Conservation (phyloP, 2,329 filamentous ascomycete genomes). For the Thermoascus crustaceus region DNA sequence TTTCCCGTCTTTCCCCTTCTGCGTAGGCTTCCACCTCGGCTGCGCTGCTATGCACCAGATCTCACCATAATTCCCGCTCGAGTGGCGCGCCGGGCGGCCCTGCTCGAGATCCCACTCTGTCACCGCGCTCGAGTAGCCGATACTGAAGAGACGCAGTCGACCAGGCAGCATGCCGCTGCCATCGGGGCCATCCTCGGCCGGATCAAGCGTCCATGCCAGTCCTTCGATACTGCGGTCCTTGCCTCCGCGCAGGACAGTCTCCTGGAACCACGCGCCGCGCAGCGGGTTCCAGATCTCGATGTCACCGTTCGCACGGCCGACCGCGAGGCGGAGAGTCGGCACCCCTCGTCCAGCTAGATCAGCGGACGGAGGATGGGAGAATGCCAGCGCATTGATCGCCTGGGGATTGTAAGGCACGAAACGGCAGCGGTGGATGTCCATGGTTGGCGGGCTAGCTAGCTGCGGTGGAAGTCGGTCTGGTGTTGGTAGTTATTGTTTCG, state of each 20-base stretch:
- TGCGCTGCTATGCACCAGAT: conserved; percentile 95
- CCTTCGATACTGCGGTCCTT: conserved; percentile 83
- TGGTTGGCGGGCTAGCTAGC: conserved; percentile 35
- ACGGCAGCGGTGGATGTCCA: conserved; percentile 96
- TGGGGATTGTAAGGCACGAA: conserved; percentile 90
- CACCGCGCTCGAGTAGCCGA: conserved; percentile 83
- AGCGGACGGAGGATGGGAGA: conserved; percentile 63
- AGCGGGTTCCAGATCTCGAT: conserved; percentile 97
- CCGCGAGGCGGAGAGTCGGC: conserved; percentile 65
- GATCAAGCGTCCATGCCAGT: conserved; percentile 82
- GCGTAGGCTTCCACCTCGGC: conserved; percentile 47
- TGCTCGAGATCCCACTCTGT: conserved; percentile 91
- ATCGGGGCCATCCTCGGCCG: conserved; percentile 54
- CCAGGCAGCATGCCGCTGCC: conserved; percentile 56
- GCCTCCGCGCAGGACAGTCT: conserved; percentile 74
- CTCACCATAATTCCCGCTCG: conserved; percentile 86
- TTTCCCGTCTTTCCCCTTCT: conserved; percentile 30
- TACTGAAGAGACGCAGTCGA: conserved; percentile 82
- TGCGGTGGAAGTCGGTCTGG: conserved; percentile 8
- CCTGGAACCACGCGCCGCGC: conserved; percentile 78
- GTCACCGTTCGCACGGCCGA: conserved; percentile 88
- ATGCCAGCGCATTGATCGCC: conserved; percentile 88
- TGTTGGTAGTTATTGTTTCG: conserved; percentile 6
- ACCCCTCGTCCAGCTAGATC: conserved; percentile 40
- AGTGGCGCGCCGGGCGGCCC: conserved; percentile 68